Percentiles rank a stretch among this genome's conserved stretches.
Conservation (phyloP, 768 basidiomycete genomes). For the Clathrus columnatus region DNA sequence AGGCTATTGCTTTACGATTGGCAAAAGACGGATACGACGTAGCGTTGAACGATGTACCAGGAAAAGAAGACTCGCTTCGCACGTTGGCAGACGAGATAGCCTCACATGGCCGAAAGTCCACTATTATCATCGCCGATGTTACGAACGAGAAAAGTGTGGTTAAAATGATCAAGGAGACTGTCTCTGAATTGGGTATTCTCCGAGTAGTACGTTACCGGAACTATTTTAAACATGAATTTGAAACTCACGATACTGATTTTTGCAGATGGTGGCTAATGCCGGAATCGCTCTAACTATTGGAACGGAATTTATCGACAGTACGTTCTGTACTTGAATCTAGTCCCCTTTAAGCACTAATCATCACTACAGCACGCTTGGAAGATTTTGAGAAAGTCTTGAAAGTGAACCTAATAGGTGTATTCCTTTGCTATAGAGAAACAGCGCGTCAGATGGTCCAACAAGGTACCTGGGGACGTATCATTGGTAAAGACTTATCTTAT, state of each 20-base stretch:
- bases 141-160: background rate
- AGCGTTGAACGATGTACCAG: constrained; percentile 24
- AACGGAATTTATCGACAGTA: background rate
- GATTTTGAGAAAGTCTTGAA: constrained; percentile 57
- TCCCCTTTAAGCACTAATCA: background rate
- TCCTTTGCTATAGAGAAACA: constrained; percentile 72
- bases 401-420: constrained; percentile 64
- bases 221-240: background rate
- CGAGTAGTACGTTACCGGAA: background rate
- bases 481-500: background rate
- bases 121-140: background rate
- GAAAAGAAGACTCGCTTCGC: background rate
- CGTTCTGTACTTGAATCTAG: background rate
- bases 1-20: constrained; percentile 25
- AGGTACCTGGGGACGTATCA: constrained; percentile 56
- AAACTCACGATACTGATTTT: background rate
- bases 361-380: constrained; percentile 28
- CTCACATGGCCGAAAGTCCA: background rate
- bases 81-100: background rate
- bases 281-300: background rate
- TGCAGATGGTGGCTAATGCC: background rate
- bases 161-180: background rate
- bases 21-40: constrained; percentile 29
- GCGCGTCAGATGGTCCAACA: constrained; percentile 67
- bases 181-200: background rate